Percentiles rank a stretch among this genome's conserved stretches.
Conservation (phyloP, 345 rosid genomes). For the Gossypioides kirkii region DNA sequence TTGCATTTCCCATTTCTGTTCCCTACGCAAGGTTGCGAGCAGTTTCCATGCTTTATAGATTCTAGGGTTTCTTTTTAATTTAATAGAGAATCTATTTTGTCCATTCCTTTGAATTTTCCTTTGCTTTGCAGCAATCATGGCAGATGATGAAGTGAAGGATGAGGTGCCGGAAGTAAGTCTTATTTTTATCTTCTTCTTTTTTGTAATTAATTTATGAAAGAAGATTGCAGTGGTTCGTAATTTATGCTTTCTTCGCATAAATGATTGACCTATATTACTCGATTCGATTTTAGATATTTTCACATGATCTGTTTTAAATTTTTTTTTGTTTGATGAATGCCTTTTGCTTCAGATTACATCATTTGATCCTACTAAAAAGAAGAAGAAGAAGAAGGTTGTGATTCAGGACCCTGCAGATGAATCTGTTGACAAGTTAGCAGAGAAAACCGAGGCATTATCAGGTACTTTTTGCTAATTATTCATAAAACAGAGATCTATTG, state of each 20-base stretch:
- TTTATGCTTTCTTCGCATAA: not conserved
- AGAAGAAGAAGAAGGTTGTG: constrained; percentile 90
- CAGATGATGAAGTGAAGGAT: constrained; percentile 57
- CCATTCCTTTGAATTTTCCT: not conserved
- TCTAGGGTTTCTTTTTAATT: not conserved
- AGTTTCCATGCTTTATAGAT: no score
- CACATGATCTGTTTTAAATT: not conserved
- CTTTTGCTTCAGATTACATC: constrained; percentile 52
- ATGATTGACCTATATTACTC: not conserved
- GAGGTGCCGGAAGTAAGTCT: constrained; percentile 48
- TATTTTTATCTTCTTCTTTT: not conserved
- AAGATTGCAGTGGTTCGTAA: not conserved
- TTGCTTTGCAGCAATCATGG: constrained; percentile 29
- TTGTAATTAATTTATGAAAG: not conserved
- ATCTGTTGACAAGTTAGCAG: constrained; percentile 53
- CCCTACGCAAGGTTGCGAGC: no score
- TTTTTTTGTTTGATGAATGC: not conserved
- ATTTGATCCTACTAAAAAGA: constrained; percentile 90
- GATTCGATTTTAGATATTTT: not conserved
- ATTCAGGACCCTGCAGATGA: constrained; percentile 60
- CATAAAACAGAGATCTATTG: not conserved
- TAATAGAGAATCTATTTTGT: not conserved
- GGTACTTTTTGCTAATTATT: constrained; percentile 28
- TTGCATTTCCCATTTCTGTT: no score
- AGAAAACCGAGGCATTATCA: constrained; percentile 62